These are phyloP conservation scores for Daldinia concentrica DNA, from an alignment of 495 filamentous ascomycete genomes.

Conservation along the genomic window DNA sequence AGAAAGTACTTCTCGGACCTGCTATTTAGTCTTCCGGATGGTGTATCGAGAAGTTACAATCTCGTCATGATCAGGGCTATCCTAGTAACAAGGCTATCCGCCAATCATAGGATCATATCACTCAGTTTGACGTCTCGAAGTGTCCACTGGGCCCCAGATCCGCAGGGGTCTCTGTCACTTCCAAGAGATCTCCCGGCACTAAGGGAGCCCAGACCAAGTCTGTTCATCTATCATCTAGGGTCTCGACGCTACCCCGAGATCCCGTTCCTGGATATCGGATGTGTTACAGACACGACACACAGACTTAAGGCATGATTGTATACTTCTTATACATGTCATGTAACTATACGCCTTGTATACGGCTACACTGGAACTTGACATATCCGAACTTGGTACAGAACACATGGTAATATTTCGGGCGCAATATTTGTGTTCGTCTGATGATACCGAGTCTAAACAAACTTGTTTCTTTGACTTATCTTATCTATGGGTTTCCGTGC, in stretches of 20 bases:
- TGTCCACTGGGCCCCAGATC: constrained; percentile 12
- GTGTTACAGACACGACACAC: constrained; percentile 43
- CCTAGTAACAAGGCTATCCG: neutral
- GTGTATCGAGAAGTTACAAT: neutral
- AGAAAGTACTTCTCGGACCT: constrained; percentile 1
- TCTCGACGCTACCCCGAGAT: constrained; percentile 31
- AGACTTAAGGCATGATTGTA: constrained; percentile 22
- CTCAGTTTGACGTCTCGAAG: constrained; percentile 7
- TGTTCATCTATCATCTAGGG: constrained; percentile 11
- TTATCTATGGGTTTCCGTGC: neutral
- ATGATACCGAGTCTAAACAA: constrained; percentile 21
- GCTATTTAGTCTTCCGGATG: neutral
- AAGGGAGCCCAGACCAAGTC: constrained; percentile 18
- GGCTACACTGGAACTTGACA: constrained; percentile 19
- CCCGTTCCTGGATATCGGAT: constrained; percentile 36
- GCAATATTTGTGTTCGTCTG: constrained; percentile 24
- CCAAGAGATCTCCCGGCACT: constrained; percentile 26
- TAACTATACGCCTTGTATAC: constrained; percentile 9
- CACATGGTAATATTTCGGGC: neutral
- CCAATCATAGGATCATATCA: constrained; percentile 16
- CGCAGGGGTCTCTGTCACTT: constrained; percentile 29
- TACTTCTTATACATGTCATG: constrained; percentile 10
- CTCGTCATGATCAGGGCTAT: neutral
- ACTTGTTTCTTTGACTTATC: neutral
- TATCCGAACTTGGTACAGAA: constrained; percentile 27